Evolutionary conservation across 1,139 yeast genomes (phyloP).

Genomic region (Yamadazyma buinensis): DNA sequence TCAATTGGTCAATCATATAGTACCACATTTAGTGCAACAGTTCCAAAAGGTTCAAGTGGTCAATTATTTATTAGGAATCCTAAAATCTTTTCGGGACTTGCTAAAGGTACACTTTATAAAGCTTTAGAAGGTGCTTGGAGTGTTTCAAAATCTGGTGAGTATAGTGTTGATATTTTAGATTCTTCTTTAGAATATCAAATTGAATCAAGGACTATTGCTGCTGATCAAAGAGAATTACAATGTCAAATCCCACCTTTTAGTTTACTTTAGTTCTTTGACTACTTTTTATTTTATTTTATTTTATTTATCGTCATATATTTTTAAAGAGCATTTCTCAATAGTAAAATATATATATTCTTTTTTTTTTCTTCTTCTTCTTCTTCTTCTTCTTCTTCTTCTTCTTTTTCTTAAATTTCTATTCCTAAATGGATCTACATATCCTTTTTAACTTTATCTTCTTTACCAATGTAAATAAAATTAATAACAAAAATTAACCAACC

Average conservation of each 20-base stretch:
- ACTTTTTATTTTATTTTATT: no score
- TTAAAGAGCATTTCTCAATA: no score
- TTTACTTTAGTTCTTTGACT: constrained; percentile 2
- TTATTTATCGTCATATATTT: no score
- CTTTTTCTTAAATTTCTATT: no score
- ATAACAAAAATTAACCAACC: constrained; percentile 77
- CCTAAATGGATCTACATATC: no score
- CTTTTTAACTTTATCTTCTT: constrained; percentile 28
- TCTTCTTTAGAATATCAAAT: constrained; percentile 3
- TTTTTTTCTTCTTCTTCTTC: no score
- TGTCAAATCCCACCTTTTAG: constrained; percentile 1
- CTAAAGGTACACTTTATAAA: constrained; percentile 4
- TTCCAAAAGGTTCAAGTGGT: constrained; percentile 12
- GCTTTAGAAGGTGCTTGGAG: constrained; percentile 3
- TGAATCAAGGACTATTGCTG: neutral
- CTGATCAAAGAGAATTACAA: constrained; percentile 1
- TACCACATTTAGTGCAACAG: constrained; percentile 8
- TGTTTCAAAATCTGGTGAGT: neutral
- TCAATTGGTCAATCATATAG: constrained; percentile 1
- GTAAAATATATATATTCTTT: no score
- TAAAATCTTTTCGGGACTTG: constrained; percentile 6
- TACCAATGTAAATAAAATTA: constrained; percentile 53
- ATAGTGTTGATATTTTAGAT: constrained; percentile 4
- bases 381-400: no score
- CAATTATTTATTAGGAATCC: constrained; percentile 12